Conservation (phyloP, 768 basidiomycete species). For the Tephrocybe sp. region DNA sequence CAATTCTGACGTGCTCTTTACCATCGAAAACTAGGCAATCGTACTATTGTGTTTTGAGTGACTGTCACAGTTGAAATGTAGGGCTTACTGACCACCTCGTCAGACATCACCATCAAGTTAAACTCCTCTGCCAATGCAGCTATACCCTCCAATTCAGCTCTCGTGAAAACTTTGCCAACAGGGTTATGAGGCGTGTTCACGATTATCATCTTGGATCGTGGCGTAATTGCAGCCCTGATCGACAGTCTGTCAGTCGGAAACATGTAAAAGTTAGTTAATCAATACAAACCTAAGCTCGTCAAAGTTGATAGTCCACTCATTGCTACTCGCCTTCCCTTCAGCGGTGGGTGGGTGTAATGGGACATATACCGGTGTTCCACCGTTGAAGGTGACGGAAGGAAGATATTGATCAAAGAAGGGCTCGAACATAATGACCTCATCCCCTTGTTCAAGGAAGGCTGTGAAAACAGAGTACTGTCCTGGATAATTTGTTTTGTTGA, state of each 20-base stretch:
- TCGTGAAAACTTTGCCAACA: constrained; percentile 94
- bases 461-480: constrained; percentile 93
- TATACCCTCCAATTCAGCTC: constrained; percentile 77
- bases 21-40: constrained; percentile 89
- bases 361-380: constrained; percentile 90
- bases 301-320: constrained; percentile 90
- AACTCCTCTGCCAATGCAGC: constrained; percentile 87
- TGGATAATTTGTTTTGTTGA: constrained; percentile 26
- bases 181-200: constrained; percentile 98
- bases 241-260: not conserved
- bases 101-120: constrained; percentile 89
- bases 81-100: constrained; percentile 81
- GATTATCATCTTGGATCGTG: constrained; percentile 91
- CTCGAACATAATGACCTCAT: constrained; percentile 99
- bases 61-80: constrained; percentile 4
- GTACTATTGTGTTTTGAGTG: constrained; percentile 51
- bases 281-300: constrained; percentile 71
- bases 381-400: constrained; percentile 91
- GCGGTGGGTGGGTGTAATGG: constrained; percentile 85
- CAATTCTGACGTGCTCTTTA: constrained; percentile 89
- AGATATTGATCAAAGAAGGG: constrained; percentile 98
- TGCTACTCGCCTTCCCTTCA: constrained; percentile 46
- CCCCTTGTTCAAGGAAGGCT: constrained; percentile 88
- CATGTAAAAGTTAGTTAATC: constrained; percentile 14
- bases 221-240: constrained; percentile 72